Conservation (phyloP, 2,329 filamentous ascomycete genomes). For the Coniochaeta sp. region DNA sequence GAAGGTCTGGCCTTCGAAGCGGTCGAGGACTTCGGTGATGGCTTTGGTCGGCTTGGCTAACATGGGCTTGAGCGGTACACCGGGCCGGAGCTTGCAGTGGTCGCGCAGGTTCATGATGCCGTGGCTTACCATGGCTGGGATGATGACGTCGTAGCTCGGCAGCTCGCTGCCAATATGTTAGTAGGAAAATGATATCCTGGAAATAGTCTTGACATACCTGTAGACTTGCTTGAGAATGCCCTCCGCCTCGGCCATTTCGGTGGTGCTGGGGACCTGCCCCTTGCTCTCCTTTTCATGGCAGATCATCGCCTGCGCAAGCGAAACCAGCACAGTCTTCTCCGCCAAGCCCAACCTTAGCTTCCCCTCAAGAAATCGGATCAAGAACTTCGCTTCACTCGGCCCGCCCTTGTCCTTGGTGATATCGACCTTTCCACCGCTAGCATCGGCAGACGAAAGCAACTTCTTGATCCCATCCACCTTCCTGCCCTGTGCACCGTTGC, state of each 20-base stretch:
- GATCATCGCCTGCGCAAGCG: slow-evolving; percentile 82
- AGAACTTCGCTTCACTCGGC: slow-evolving; percentile 88
- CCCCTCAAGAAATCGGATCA: slow-evolving; percentile 88
- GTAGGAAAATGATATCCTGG: slow-evolving; percentile 23
- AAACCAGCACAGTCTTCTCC: slow-evolving; percentile 85
- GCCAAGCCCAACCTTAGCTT: slow-evolving; percentile 88
- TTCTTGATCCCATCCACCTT: slow-evolving; percentile 97
- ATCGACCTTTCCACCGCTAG: slow-evolving; percentile 71
- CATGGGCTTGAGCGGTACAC: slow-evolving; percentile 96
- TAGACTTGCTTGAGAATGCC: slow-evolving; percentile 83
- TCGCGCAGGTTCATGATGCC: slow-evolving; percentile 79
- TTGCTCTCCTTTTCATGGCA: slow-evolving; percentile 71
- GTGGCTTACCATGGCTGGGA: slow-evolving; percentile 80
- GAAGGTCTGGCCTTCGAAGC: slow-evolving; percentile 91
- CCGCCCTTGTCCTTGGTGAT: slow-evolving; percentile 90
- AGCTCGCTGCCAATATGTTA: slow-evolving; percentile 60
- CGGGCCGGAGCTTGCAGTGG: slow-evolving; percentile 84
- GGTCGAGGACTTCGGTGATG: slow-evolving; percentile 93
- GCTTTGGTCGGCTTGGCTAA: slow-evolving; percentile 97
- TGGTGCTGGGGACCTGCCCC: slow-evolving; percentile 63
- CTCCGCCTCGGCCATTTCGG: slow-evolving; percentile 78
- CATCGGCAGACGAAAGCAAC: slow-evolving; percentile 82
- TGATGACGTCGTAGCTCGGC: slow-evolving; percentile 90
- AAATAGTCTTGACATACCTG: slow-evolving; percentile 44
- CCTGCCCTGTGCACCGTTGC: slow-evolving; percentile 78